Base-by-base conservation (phyloP, 257 asterid genomes). In the Rauvolfia tetraphylla region DNA sequence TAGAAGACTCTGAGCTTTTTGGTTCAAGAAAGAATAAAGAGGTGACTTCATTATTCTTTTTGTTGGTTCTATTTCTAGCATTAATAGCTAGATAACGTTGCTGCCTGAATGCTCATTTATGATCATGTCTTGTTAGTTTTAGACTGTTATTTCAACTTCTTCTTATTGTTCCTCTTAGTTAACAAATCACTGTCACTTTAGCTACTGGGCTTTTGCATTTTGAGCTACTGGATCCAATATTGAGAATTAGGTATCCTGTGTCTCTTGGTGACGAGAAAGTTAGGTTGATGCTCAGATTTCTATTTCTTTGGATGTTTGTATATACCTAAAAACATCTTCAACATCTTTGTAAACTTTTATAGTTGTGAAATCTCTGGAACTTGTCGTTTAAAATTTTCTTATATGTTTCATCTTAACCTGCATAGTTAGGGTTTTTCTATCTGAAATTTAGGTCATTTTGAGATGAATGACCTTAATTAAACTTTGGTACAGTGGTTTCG, bases 1-100 rank as follows among this genome's bases (percentile, higher is more conserved):
- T 91, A 71, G 97, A 93, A 83, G 97, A 93, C 79, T 93, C 97
- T n/a, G 97, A 93, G 86, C 97, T 93, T 75, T 89, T 91, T 85
- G 88, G 92, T 67, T 88, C 92, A 69, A 89, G 81, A 76, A 91
- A 85, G 84, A 88, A 79, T 88, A 90, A 87, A 82, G 90, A 82
- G 96, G 98, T 93, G 62, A 76, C 91, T 84, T 79, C 75, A 48
- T n/a, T 33, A 56, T 22, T 25, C 33, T 44, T 73, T 22, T 72
- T 53, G 20, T 33, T 11, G 20, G n/a, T 53, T 7, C 61, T 74
- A 44, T 51, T 33, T 51, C 75, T 51, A 29, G 39, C 51, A 25
- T 36, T 66, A 2, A 39, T 66, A 22, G 22, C 31, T 38, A 36
- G 71, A 36, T 34, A 20, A 9, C 38, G 17, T 72, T 51, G 44